phyloP scores from a whole-genome alignment of 2,329 filamentous ascomycete species.

The Colletotrichum cuscutae region DNA sequence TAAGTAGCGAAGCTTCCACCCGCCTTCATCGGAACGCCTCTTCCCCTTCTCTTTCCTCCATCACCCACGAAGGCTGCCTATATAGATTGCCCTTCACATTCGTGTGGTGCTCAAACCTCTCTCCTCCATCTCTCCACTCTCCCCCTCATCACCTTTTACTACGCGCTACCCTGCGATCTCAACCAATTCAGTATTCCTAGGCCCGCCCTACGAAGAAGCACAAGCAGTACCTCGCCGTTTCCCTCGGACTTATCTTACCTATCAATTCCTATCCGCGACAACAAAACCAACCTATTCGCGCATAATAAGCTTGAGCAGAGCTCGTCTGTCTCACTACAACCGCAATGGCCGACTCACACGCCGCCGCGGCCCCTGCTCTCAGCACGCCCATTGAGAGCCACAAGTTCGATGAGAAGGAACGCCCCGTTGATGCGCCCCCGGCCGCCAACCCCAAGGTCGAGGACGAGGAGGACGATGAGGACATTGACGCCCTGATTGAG shows the following conservation, averaged over 20 bases:
- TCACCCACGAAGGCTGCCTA: constrained; percentile 39
- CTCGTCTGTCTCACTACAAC: constrained; percentile 30
- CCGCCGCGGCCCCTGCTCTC: constrained; percentile 65
- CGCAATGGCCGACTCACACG: constrained; percentile 66
- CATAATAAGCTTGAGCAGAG: constrained; percentile 35
- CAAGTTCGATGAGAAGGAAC: constrained; percentile 72
- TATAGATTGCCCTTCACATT: constrained; percentile 36
- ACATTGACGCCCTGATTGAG: constrained; percentile 88
- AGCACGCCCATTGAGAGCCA: constrained; percentile 73
- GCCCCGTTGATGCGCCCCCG: constrained; percentile 46
- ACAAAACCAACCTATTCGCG: constrained; percentile 13
- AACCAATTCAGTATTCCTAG: constrained; percentile 35
- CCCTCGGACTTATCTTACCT: constrained; percentile 12
- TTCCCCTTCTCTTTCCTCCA: constrained; percentile 36
- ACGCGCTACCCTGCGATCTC: constrained; percentile 33
- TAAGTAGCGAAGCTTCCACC: constrained; percentile 36
- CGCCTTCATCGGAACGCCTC: constrained; percentile 6
- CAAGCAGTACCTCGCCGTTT: constrained; percentile 27
- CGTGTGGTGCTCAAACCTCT: constrained; percentile 36
- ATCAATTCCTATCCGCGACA: constrained; percentile 26
- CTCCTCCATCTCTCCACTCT: constrained; percentile 30
- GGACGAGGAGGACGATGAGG: constrained; percentile 79
- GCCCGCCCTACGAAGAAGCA: constrained; percentile 28
- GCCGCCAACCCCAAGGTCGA: constrained; percentile 56
- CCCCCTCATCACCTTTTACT: constrained; percentile 32